Evolutionary conservation across 2,329 filamentous ascomycete genomes (phyloP).

Genomic region (Cephalotrichum gorgonifer): DNA sequence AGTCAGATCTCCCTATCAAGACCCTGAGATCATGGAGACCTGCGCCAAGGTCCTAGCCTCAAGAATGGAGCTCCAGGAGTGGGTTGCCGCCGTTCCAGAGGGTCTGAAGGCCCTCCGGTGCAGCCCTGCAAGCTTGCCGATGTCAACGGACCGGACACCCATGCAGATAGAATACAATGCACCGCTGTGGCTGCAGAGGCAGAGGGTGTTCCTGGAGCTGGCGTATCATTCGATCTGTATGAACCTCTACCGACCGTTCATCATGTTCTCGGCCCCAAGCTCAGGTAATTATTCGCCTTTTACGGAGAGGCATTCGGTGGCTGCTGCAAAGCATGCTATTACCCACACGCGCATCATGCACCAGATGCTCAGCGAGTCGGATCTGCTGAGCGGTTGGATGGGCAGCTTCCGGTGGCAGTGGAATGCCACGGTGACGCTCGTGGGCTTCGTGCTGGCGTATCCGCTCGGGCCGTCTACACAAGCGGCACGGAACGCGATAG

Average conservation of each 20-base stretch:
- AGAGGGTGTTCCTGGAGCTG: conserved; percentile 29
- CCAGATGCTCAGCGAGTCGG: conserved; percentile 15
- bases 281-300: neutral
- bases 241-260: conserved; percentile 28
- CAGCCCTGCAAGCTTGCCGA: conserved; percentile 21
- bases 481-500: neutral
- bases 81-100: neutral
- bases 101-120: conserved; percentile 11
- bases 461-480: neutral
- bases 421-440: conserved; percentile 8
- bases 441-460: neutral
- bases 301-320: conserved; percentile 14
- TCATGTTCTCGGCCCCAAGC: conserved; percentile 18
- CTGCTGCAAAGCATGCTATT: conserved; percentile 16
- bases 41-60: neutral
- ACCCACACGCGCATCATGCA: conserved; percentile 17
- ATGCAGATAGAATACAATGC: conserved; percentile 18
- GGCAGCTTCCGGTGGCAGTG: conserved; percentile 17
- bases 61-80: neutral
- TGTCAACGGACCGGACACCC: conserved; percentile 25
- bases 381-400: conserved; percentile 17
- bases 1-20: neutral
- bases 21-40: neutral
- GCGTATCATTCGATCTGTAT: conserved; percentile 28
- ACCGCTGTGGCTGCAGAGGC: conserved; percentile 29